Base-by-base conservation (phyloP, 1,139 yeast genomes). In the Citeromyces hawaiiensis region DNA sequence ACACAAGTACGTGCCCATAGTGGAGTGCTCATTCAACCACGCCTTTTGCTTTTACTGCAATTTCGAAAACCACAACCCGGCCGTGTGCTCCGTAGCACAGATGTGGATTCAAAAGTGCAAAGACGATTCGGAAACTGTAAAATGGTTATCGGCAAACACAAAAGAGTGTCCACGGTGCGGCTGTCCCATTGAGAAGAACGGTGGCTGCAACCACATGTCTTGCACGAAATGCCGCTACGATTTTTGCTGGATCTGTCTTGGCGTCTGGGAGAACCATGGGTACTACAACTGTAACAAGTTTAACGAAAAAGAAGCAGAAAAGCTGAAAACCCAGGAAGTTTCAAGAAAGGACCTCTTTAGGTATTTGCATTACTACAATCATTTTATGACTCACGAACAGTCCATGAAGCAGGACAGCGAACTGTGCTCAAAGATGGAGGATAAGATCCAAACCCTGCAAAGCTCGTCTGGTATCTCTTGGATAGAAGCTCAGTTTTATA, bases 131-230 rank as follows among this genome's bases (percentile, higher is more conserved):
- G 96, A 86, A 51, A 87, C 96, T 4, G 72, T 81, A 2, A 75
- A 81, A 50, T 91, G 97, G 97, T 78, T 91, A 30, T 69, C 76
- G n/a, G 79, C 85, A 3, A 79, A 91, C 55, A 87, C 98, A 2
- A 82, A 86, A 50, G 72, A 74, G 39, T 91, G 98, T 54, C 88
- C 93, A 2, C 63, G 68, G 46, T 80, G 91, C 57, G 59, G 56
- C 16, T 55, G 78, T 0, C 58, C 66, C n/a, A 70, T 70, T 39
- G 73, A 60, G 43, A 72, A 88, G 54, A 82, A 81, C 54, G 97
- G 96, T 25, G 97, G 97, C 0, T 91, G 97, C 59, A 88, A 91
- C 59, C 98, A 91, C 60, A 88, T 91, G 96, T 71, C 77, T 0
- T 91, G 99, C 56, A 65, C 72, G 4, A 80, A 77, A 45, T 91